A percentile compares a stretch with the other conserved stretches of the same genome.
Conservation (phyloP, 192 early-diverging fungal species). For the Backusella westeae region DNA sequence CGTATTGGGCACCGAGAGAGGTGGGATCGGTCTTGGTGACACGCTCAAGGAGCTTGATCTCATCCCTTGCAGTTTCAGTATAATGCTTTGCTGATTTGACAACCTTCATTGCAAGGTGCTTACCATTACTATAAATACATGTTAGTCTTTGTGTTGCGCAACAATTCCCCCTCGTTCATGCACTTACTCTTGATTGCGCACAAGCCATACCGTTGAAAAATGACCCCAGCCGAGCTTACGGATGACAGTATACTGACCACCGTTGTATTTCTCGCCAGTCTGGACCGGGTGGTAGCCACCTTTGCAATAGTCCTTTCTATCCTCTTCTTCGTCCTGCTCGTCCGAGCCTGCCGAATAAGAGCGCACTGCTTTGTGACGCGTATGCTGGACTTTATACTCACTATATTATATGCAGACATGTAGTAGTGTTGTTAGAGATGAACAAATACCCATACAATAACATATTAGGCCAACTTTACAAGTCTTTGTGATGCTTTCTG, state of each 20-base stretch:
- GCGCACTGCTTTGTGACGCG: not conserved
- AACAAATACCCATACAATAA: not conserved
- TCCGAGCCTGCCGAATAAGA: constrained; percentile 16
- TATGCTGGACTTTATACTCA: not conserved
- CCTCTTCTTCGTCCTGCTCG: constrained; percentile 70
- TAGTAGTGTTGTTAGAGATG: not conserved
- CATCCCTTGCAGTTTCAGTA: constrained; percentile 93
- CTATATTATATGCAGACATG: not conserved
- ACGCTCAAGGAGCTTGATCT: constrained; percentile 89
- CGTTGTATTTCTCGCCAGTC: constrained; percentile 79
- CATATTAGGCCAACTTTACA: not conserved
- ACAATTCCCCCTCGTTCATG: not conserved
- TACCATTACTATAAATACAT: constrained; percentile 45
- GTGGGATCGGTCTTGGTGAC: constrained; percentile 65
- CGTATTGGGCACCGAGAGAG: constrained; percentile 57
- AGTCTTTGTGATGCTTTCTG: constrained; percentile 1
- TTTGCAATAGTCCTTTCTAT: constrained; percentile 86
- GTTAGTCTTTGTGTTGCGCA: not conserved
- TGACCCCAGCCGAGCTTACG: constrained; percentile 99
- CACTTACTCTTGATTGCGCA: constrained; percentile 63
- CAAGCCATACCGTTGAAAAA: constrained; percentile 98
- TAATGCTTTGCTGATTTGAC: constrained; percentile 96
- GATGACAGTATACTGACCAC: constrained; percentile 78
- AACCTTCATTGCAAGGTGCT: constrained; percentile 93
- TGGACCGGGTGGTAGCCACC: constrained; percentile 94